Evolutionary conservation across 169 alveolate species (phyloP), one percentile per base, ranked within the genome.

Genomic region (Theileria sp.): DNA sequence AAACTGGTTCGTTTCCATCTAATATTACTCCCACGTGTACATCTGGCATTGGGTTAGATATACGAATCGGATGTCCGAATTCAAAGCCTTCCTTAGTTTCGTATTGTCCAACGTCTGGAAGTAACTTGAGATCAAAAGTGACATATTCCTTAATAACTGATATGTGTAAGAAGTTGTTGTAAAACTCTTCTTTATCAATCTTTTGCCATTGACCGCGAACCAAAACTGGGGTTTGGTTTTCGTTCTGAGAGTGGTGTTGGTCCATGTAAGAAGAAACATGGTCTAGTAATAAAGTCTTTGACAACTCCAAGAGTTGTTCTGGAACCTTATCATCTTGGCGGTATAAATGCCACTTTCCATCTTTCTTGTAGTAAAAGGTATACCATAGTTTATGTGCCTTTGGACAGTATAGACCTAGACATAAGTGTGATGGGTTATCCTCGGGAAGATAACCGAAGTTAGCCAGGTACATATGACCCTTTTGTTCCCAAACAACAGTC

Each of bases 31-130:
- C 25, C 25, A 64, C 72, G 50, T 26, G 50, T 15, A 15, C 0
- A 2, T 17, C 13, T 26, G 72, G 72, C 50, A 64, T 32, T 8
- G 72, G 72, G 72, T 64, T 64, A 38, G 25, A 64, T 38, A 64
- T 38, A 28, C 38, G 23, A 0, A 64, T 64, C 9, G 72, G 72
- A 7, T 26, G 23, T 64, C 72, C 50, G 72, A 28, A 64, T 51
- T n/a, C 72, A 32, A 64, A 64, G 50, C 72, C 72, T 32, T 64
- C 72, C 72, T 64, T 64, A 32, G 25, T 34, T 19, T 64, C 72
- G 50, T 26, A 64, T 21, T n/a, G 21, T 2, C 72, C 72, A 26
- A 28, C 72, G 50, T 64, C 72, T 15, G 38, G 72, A 17, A 32
- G n/a, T 17, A 15, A 28, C 44, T 13, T 21, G 9, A 64, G 8